Base-by-base conservation (phyloP, 768 basidiomycete species). In the Cystobasidium ongulense region DNA sequence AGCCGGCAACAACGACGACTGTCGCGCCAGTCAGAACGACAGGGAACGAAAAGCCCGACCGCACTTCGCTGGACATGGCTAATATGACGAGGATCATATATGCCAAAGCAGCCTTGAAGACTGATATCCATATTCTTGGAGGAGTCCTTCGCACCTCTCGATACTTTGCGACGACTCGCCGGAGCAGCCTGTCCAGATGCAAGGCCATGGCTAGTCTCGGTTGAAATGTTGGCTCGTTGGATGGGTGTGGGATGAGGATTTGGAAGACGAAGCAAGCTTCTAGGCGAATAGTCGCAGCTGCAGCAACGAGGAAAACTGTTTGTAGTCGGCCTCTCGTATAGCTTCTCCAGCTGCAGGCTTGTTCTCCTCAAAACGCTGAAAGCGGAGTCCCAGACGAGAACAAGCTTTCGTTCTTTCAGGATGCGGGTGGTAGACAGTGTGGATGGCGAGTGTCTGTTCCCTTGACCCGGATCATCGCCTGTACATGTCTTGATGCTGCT, bases 21-120 rank as follows among this genome's bases (percentile, higher is more conserved):
- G 63, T 57, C 5, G 50, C 38, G 57, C 33, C 17, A 29, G 75
- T 72, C 18, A 78, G 70, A 8, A 79, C 75, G 21, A 76, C 57
- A 11, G 80, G 80, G 57, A 72, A 78, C 17, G 63, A 41, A 61
- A 63, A 75, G 13, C 79, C 74, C 13, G 67, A 65, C 54, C 78
- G 78, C 63, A 78, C 80, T 31, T 72, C 68, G 11, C 67, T 41
- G 25, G 77, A 72, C 35, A 80, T 77, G 62, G 76, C 73, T 35
- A 80, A 59, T 18, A 79, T 66, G 33, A 78, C 74, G n/a, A 78
- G 78, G n/a, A 80, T 63, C 13, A 75, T 72, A 67, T 78, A 80
- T 21, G 79, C 76, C 3, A 81, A 59, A 29, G 76, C 72, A 39
- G 78, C 80, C 75, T 74, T 74, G 73, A 74, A 67, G 50, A 53